A percentile compares a stretch with the other conserved stretches of the same genome.
phyloP scores from a whole-genome alignment of 1,284 basidiomycete species.

The Pascua guehoae region DNA sequence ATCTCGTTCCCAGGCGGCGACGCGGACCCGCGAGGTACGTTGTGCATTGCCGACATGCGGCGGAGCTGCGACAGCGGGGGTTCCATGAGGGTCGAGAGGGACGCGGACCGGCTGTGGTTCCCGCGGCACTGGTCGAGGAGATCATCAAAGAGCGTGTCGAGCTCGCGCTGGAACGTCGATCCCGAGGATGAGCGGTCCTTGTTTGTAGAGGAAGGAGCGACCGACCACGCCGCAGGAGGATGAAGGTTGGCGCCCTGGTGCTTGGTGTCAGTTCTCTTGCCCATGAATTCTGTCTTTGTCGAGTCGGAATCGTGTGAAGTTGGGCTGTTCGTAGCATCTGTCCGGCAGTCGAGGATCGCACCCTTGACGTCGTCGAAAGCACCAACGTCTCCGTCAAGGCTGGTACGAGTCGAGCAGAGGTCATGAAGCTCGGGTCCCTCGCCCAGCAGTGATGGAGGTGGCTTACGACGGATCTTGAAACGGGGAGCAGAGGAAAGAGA shows the following conservation, averaged over 20 bases:
- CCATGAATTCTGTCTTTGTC: neutral
- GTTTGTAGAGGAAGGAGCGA: too few relatives aligned
- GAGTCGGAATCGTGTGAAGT: neutral
- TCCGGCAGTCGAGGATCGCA: too few relatives aligned
- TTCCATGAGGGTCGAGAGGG: neutral
- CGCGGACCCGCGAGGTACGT: neutral
- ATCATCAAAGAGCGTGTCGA: constrained; percentile 20
- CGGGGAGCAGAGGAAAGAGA: constrained; percentile 2
- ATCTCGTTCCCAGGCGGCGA: too few relatives aligned
- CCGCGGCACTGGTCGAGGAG: constrained; percentile 12
- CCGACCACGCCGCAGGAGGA: too few relatives aligned
- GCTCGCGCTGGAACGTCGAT: constrained; percentile 4
- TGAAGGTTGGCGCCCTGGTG: too few relatives aligned
- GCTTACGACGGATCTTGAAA: constrained; percentile 18
- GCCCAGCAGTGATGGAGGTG: neutral
- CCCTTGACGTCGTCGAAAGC: neutral
- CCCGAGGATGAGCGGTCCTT: too few relatives aligned
- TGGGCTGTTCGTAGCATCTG: neutral
- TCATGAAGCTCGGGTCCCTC: too few relatives aligned
- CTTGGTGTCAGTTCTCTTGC: too few relatives aligned
- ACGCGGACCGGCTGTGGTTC: neutral
- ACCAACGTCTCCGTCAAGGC: too few relatives aligned
- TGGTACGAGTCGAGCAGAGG: too few relatives aligned
- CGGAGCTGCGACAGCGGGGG: neutral
- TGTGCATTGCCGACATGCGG: neutral